Base-by-base conservation (phyloP, 176 grass and related monocot genomes). In the Alopecurus myosuroides region DNA sequence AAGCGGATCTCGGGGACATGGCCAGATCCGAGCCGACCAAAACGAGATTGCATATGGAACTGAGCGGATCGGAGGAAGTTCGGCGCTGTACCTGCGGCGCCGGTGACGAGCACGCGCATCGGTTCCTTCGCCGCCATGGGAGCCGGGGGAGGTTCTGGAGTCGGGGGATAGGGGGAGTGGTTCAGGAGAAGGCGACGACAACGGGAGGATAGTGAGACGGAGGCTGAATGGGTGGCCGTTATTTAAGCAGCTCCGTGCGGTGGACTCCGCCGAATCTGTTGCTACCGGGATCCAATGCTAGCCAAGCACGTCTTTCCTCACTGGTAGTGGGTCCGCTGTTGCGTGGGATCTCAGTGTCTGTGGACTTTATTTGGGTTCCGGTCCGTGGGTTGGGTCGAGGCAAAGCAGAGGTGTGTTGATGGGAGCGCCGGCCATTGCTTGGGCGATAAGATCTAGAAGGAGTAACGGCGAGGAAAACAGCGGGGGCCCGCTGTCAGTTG, bases 81-180 rank as follows among this genome's bases (percentile, higher is more conserved):
- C 11, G 30, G 42, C 13, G 19, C 70, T 9, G 77, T 94, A 95
- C 96, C 96, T 95, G 96, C 93, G 84, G 96, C 96, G 33, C 93
- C 96, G 55, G 96, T 98, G 81, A 98, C 96, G 83, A 98, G 96
- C 86, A 98, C 96, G 77, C 93, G 89, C 85, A 98, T 70, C 36
- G 96, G 91, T 79, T 98, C 93, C 89, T 95, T 98, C 80, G 94
- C 91, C 94, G 94, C 94, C 94, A 97, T 97, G 76, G 86, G 61
- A 76, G 69, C 67, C 18, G 49, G 20, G 20, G 70, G 87, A 3
- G 30, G 44, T 81, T 87, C 77, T 44, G 9, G 76, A 87, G 61
- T 34, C 57, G 35, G 8, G 14, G 28, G 62, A 20, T 56, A 28
- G 53, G 26, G 39, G 20, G 53, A 66, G 79, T 74, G 74, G 51